A percentile compares a stretch with the other conserved stretches of the same genome.
phyloP scores from a whole-genome alignment of 169 alveolate species.

The Cryptosporidium baileyi region DNA sequence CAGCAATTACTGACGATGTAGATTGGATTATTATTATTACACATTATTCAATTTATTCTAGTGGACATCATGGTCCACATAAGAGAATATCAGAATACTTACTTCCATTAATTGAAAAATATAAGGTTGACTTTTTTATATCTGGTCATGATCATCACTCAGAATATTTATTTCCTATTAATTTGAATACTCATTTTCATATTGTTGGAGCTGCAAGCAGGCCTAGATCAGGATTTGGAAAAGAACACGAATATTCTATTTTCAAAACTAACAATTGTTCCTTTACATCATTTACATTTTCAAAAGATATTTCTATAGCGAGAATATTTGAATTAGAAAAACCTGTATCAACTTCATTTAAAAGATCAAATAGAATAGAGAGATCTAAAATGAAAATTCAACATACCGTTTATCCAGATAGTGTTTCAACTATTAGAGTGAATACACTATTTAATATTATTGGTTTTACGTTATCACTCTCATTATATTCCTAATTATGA shows the following conservation, averaged over 20 bases:
- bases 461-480: conserved; percentile 31
- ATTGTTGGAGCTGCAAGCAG: conserved; percentile 35
- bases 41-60: conserved; percentile 58
- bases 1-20: neutral
- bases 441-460: neutral
- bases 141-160: conserved; percentile 65
- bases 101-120: conserved; percentile 53
- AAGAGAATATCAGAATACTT: neutral
- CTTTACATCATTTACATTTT: conserved; percentile 24
- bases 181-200: conserved; percentile 18
- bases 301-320: conserved; percentile 44
- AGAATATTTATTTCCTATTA: conserved; percentile 16
- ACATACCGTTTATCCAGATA: neutral
- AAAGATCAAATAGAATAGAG: conserved; percentile 16
- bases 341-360: neutral
- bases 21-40: conserved; percentile 59
- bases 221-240: conserved; percentile 40
- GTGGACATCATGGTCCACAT: conserved; percentile 66
- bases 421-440: neutral
- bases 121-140: conserved; percentile 32
- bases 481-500: neutral
- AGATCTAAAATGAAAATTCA: conserved; percentile 3
- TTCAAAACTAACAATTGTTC: conserved; percentile 40
- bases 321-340: neutral
- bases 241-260: conserved; percentile 1